Percentiles rank a stretch among this genome's conserved stretches.
These are phyloP conservation scores for Neofusicoccum parvum DNA, from an alignment of 2,329 filamentous ascomycete genomes.

Conservation along the genomic window DNA sequence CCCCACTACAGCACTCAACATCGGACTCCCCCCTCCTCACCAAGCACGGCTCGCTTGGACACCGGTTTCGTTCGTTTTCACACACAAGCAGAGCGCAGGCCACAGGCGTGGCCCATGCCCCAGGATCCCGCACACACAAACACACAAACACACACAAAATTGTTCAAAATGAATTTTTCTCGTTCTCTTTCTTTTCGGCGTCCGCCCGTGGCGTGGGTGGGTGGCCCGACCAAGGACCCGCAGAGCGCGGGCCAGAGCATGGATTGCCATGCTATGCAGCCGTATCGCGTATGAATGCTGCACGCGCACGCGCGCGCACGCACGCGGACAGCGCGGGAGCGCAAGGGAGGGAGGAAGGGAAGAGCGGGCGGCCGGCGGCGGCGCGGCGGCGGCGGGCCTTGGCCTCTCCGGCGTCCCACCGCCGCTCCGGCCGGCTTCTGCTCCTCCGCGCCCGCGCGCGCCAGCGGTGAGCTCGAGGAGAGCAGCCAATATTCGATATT, in stretches of 20 bases:
- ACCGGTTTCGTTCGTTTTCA: not conserved
- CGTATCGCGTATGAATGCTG: not conserved
- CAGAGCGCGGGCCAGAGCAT: not conserved
- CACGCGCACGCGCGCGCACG: not conserved
- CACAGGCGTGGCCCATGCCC: not conserved
- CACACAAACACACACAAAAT: not conserved
- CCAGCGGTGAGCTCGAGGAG: conserved; percentile 3
- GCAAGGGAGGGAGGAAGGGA: conserved; percentile 12
- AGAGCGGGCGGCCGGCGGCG: not conserved
- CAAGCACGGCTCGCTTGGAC: too few species aligned
- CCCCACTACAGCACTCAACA: too few species aligned
- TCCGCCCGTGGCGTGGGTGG: not conserved
- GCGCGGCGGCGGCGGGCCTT: conserved; percentile 3
- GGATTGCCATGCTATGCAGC: not conserved
- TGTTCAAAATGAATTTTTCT: not conserved
- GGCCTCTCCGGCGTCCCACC: not conserved
- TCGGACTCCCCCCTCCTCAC: too few species aligned
- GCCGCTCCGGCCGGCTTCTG: not conserved
- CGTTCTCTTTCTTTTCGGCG: not conserved
- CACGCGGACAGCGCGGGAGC: not conserved
- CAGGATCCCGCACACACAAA: not conserved
- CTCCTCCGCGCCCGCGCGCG: not conserved
- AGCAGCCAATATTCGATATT: conserved; percentile 16
- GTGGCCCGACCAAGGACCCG: not conserved
- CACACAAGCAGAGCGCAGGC: not conserved